Percentiles rank a stretch among this genome's conserved stretches.
Conservation (phyloP, 768 basidiomycete genomes). For the Russula sp. region DNA sequence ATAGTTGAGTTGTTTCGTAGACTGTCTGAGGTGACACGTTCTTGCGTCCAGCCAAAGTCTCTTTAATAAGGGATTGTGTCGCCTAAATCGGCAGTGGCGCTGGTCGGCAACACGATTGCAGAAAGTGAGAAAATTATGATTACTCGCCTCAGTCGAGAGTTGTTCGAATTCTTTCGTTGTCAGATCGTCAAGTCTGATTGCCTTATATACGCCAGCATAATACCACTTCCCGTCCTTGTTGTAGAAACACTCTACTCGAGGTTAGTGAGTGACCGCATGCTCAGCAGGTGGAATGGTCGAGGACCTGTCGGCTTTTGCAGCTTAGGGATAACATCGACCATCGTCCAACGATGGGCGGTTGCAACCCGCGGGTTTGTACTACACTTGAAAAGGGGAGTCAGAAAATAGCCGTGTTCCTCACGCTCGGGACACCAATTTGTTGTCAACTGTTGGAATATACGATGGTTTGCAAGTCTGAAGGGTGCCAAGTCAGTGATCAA, state of each 20-base stretch:
- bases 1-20: conserved; percentile 69
- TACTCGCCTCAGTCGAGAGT: conserved; percentile 52
- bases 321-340: conserved; percentile 52
- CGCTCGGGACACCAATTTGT: conserved; percentile 76
- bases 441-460: conserved; percentile 56
- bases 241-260: conserved; percentile 64
- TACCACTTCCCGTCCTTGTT: conserved; percentile 78
- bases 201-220: conserved; percentile 72
- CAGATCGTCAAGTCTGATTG: conserved; percentile 57
- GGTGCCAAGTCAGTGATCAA: background rate
- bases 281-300: background rate
- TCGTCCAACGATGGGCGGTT: conserved; percentile 68
- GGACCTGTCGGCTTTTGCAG: conserved; percentile 59
- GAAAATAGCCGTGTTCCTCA: conserved; percentile 76
- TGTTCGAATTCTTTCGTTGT: conserved; percentile 62
- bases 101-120: background rate
- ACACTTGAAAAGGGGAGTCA: conserved; percentile 69
- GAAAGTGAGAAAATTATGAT: background rate
- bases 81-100: conserved; percentile 38
- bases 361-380: conserved; percentile 69
- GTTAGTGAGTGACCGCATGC: background rate
- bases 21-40: conserved; percentile 71
- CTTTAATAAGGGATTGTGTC: conserved; percentile 57
- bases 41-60: conserved; percentile 63
- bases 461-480: conserved; percentile 55